Base-by-base conservation (phyloP, 768 basidiomycete species). In the Kwoniella shandongensis region DNA sequence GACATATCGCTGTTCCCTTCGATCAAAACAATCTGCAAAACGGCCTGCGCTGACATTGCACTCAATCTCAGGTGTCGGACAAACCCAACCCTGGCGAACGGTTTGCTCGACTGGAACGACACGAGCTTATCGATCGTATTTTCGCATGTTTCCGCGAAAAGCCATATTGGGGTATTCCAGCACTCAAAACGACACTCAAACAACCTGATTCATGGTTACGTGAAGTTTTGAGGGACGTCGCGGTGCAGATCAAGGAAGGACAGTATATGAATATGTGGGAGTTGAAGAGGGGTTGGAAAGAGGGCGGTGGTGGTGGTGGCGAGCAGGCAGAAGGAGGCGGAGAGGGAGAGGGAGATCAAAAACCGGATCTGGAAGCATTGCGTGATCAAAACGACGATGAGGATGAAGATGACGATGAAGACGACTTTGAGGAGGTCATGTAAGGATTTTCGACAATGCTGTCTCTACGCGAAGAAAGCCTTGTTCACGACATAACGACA, bases 71-170 rank as follows among this genome's bases (percentile, higher is more conserved):
- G 62, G 12, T 42, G 25, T 51, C 38, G n/a, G 47, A 27, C 39
- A 60, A 59, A 50, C 36, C 18, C 25, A 64, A 54, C 41, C 35
- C 50, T 29, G 57, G 55, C 78, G 89, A 92, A 76, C 87, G 88
- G 65, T 88, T 89, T 84, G 86, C 88, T n/a, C 88, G 92, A 73
- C 86, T 96, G 78, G 89, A 90, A 5, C 82, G 87, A 52, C 88
- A 91, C 78, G 88, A 93, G 70, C 82, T 96, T 7, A 81, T 91
- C 75, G 90, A 96, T 74, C 78, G 86, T 52, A 81, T 96, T 39
- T 93, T 98, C 77, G 65, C 78, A 1, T 80, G 86, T 5, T 97
- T 93, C 80, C 82, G 83, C 57, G 85, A 90, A 59, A 82, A 82
- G 41, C 83, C 86, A n/a, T 85, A 84, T 48, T 97, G 91, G 91